Evolutionary conservation across 129 eudicot species (phyloP), one percentile per base, ranked within the genome.

Genomic region (Oenanthe sinensis): DNA sequence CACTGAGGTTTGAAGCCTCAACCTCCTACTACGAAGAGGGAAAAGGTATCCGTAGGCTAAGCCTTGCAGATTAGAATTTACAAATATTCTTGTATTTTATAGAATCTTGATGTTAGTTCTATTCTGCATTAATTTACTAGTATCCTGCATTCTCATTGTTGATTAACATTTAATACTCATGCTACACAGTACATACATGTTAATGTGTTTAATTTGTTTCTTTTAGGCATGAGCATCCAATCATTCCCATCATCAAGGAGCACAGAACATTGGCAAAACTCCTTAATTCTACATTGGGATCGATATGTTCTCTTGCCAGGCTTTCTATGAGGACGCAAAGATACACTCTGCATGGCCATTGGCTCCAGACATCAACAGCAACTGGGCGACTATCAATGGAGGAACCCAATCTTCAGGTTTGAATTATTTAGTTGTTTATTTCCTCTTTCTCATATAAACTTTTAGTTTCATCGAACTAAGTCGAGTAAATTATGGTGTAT

Each of bases 291-390:
- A 96, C 99, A 10, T 75, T 96, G 81, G 99, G 99, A 60, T 89
- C 99, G 42, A 90, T 92, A 46, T 96, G 97, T 83, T 87, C 94
- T 42, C 93, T 96, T 77, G 75, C 99, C 42, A 92, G 88, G 82
- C 87, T 96, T 49, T 96, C 97, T 20, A 90, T 87, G 90, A 89
- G 87, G 88, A 85, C 97, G 45, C 97, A 92, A 77, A 92, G 77
- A 85, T 90, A 96, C 79, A 96, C 97, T 74, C 82, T 96, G 24
- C 99, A 96, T 85, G 99, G 99, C 62, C 99, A 87, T 89, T 96
- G 99, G 99, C 97, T 96, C 68, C 99, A 96, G 92, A 96, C 99
- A 24, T 92, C 99, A 72, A 96, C 99, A 63, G 97, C 99, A 71
- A 95, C 99, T 63, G 99, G 99, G 26, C 87, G 97, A 67, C 92